Base-by-base conservation (phyloP, 768 basidiomycete genomes). In the Suillus subluteus region DNA sequence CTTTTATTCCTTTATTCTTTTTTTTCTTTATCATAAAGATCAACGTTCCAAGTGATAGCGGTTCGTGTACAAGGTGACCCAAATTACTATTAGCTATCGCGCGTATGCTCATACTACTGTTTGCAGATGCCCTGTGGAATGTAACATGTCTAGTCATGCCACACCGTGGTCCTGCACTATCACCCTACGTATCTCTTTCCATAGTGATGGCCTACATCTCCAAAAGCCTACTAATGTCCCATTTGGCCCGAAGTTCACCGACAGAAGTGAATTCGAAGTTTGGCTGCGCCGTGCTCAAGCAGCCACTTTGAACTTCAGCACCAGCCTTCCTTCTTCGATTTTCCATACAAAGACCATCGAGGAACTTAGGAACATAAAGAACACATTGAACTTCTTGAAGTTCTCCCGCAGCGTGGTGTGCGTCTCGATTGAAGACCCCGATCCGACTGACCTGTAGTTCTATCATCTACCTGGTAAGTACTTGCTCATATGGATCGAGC, bases 221-320 rank as follows among this genome's bases (percentile, higher is more conserved):
- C 68, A 68, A 43, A 71, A 69, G 12, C 71, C 77, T 40, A 37
- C 38, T 2, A 75, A 80, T 63, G 66, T 70, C 8, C 63, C 65
- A 2, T 91, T 90, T 70, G 86, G 87, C 0, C 68, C 71, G 0
- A 37, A 69, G 4, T 73, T 88, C 41, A 76, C 75, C 4, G 71
- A 86, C 55, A 84, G 80, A 56, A 43, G 58, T 1, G 68, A 77
- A 0, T 83, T 91, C 13, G 89, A 89, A 66, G 68, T 82, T 3
- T 81, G 80, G 75, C 79, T 90, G 16, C 82, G 87, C 32, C 80
- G 88, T 4, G 88, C 89, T 0, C 89, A 90, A 69, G 81, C 83
- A 0, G 88, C 88, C 0, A 79, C 88, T 32, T 77, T 90, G 12
- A 81, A 82, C 63, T n/a, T n/a, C n/a, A n/a, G n/a, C n/a, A n/a